phyloP scores from a whole-genome alignment of 2,329 filamentous ascomycete genomes.

The Sclerotinia glacialis region DNA sequence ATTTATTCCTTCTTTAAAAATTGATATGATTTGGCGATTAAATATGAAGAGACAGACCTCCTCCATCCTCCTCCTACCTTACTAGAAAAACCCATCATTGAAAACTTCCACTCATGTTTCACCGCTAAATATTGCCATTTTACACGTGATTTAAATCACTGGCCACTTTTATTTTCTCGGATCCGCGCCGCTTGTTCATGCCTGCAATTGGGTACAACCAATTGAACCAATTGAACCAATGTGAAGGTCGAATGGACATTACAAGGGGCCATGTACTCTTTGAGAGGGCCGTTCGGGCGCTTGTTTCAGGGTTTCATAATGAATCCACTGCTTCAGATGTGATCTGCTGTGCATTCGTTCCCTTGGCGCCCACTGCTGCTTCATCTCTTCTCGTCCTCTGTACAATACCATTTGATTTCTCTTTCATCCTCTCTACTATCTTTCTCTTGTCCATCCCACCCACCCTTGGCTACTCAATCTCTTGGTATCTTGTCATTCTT shows the following conservation, averaged over 20 bases:
- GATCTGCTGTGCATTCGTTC: slow-evolving; percentile 19
- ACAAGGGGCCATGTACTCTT: neutral
- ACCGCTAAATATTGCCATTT: slow-evolving; percentile 5
- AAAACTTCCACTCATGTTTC: neutral
- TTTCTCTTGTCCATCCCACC: slow-evolving; percentile 8
- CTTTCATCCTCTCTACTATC: slow-evolving; percentile 8
- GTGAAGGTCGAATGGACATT: neutral
- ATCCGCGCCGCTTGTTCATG: neutral
- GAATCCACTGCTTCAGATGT: slow-evolving; percentile 18
- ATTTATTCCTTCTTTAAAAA: neutral
- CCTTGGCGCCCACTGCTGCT: slow-evolving; percentile 15
- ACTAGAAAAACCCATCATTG: neutral
- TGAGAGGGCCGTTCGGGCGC: slow-evolving; percentile 15
- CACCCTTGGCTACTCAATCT: neutral
- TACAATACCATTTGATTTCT: slow-evolving; percentile 3
- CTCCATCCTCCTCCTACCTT: too few species aligned
- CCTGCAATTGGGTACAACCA: neutral
- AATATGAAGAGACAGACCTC: too few species aligned
- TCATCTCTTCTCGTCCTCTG: slow-evolving; percentile 14
- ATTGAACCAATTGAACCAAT: slow-evolving; percentile 11
- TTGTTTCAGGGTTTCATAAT: slow-evolving; percentile 21
- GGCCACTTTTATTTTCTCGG: slow-evolving; percentile 10
- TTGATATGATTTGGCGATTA: slow-evolving; percentile 14
- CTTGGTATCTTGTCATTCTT: neutral
- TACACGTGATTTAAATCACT: neutral